Evolutionary conservation across 352 stramenopile genomes (phyloP), one percentile per base, ranked within the genome.

Genomic region (Phytophthora europaea): DNA sequence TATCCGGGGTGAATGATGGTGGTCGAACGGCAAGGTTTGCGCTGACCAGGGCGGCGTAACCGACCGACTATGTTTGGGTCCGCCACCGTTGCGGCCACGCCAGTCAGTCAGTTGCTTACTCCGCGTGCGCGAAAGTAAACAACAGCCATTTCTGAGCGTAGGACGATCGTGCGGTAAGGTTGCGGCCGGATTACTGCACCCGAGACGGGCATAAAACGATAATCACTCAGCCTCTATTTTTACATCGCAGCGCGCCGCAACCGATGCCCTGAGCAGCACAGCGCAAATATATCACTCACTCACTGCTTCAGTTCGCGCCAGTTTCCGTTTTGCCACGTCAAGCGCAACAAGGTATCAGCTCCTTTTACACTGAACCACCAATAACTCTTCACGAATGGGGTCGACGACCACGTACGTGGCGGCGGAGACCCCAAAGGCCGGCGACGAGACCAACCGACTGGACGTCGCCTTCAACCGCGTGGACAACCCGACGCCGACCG

Each of bases 381-480:
- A 26, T 9, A 33, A 12, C 22, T n/a, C 26, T 61, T 40, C 9
- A 56, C 31, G n/a, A 45, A 81, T 81, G 74, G 65, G 38, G 56
- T 70, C 68, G 18, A 54, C 28, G 8, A 33, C 73, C 16, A 53
- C 66, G 22, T 81, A 67, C 59, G 65, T 72, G 43, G 65, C 48
- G 34, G 18, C 64, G 7, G 66, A 68, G 45, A 79, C 74, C 22
- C 74, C 74, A 0, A 72, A 69, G 22, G 12, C 56, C 8, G 28
- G 20, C 4, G 52, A 70, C 26, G 70, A 67, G 50, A 72, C 53
- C 61, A 78, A 79, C 61, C 74, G 74, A 8, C 48, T 76, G 26
- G 66, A 81, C 15, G 65, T 65, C 36, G 57, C 57, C 9, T 78
- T 81, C 58, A 65, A 76, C 55, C 47, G 33, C 34, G 61, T 81